phyloP scores from a whole-genome alignment of 805 yeast species.

The Wickerhamomyces ciferrii region DNA sequence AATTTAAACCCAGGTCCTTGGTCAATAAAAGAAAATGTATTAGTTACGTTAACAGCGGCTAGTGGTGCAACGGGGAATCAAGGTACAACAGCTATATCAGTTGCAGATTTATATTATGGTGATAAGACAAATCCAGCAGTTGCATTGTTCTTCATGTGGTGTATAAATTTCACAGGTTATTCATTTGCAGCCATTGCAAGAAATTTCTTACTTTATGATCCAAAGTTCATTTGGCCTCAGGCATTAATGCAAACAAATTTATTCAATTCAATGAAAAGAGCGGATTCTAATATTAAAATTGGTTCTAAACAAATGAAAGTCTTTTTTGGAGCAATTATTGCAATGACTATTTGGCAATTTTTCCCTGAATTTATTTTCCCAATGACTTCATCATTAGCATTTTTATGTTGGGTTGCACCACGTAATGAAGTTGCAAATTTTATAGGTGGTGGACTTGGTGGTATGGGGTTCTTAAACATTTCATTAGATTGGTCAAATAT shows the following conservation, averaged over 20 bases:
- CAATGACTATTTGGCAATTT: conserved; percentile 40
- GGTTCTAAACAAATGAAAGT: conserved; percentile 28
- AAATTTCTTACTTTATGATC: conserved; percentile 39
- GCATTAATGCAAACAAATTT: conserved; percentile 48
- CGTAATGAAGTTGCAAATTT: conserved; percentile 33
- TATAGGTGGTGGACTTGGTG: conserved; percentile 48
- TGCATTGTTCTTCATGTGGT: conserved; percentile 43
- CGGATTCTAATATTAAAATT: conserved; percentile 7
- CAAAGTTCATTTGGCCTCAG: conserved; percentile 45
- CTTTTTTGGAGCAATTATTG: conserved; percentile 29
- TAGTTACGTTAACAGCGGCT: conserved; percentile 38
- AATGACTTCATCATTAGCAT: conserved; percentile 41
- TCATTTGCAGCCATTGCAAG: conserved; percentile 48
- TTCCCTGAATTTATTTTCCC: conserved; percentile 46
- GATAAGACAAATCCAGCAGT: conserved; percentile 27
- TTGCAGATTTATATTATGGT: conserved; percentile 30
- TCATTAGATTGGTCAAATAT: conserved; percentile 51
- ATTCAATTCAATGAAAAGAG: conserved; percentile 24
- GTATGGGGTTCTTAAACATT: conserved; percentile 43
- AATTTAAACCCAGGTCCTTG: conserved; percentile 50
- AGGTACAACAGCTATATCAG: conserved; percentile 41
- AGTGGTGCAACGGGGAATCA: conserved; percentile 46
- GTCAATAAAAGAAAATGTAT: conserved; percentile 47
- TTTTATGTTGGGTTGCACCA: conserved; percentile 46
- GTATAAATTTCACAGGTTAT: conserved; percentile 48